Conservation (phyloP, 345 rosid species). For the Iberis pinnata region DNA sequence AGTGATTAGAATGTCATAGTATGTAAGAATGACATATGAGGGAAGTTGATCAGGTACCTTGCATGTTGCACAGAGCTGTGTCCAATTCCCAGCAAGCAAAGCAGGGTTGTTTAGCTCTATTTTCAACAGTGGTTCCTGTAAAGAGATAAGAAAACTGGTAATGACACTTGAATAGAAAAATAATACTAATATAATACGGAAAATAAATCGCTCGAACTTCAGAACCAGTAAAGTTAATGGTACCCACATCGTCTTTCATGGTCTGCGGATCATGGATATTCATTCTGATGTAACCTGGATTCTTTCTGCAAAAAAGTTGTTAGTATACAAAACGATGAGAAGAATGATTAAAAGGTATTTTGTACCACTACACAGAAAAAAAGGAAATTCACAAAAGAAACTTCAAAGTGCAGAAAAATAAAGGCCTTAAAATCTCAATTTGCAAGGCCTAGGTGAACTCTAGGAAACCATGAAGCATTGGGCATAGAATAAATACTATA, state of each 20-base stretch:
- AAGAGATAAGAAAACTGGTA: slow-evolving; percentile 16
- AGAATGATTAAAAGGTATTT: no score
- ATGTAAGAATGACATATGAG: slow-evolving; percentile 5
- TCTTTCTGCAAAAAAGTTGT: slow-evolving; percentile 55
- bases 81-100: slow-evolving; percentile 92
- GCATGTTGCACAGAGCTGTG: slow-evolving; percentile 98
- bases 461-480: not conserved
- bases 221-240: slow-evolving; percentile 22
- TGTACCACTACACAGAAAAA: no score
- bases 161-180: slow-evolving; percentile 12
- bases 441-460: no score
- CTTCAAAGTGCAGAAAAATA: no score
- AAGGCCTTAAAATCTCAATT: no score
- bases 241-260: slow-evolving; percentile 87
- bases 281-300: slow-evolving; percentile 88
- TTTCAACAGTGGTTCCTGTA: slow-evolving; percentile 84
- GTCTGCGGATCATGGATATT: slow-evolving; percentile 68
- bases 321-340: slow-evolving; percentile 8
- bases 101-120: slow-evolving; percentile 87
- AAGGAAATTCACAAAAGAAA: no score
- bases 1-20: not conserved
- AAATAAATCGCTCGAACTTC: no score
- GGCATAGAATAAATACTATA: not conserved
- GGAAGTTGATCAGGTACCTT: slow-evolving; percentile 45
- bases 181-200: slow-evolving; percentile 5